Conservation (phyloP, 2,329 filamentous ascomycete genomes). For the Chaetomium olivaceum region DNA sequence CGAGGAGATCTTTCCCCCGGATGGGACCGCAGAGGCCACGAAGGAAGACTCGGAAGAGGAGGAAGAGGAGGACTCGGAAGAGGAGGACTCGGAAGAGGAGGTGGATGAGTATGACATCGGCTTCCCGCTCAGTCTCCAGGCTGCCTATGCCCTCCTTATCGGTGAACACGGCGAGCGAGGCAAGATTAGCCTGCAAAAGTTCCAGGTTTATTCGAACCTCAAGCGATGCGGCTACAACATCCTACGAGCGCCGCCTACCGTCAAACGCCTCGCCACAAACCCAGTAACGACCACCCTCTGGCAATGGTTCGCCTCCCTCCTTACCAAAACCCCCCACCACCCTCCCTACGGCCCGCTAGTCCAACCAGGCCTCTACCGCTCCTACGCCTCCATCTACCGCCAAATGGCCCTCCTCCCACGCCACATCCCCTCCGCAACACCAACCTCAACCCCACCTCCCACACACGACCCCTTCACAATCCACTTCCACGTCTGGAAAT, state of each 20-base stretch:
- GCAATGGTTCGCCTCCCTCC: constrained; percentile 56
- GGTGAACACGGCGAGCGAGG: constrained; percentile 65
- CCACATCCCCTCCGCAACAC: constrained; percentile 56
- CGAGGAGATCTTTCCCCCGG: constrained; percentile 48
- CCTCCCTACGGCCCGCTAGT: constrained; percentile 58
- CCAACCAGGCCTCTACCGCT: constrained; percentile 63
- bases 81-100: constrained; percentile 25
- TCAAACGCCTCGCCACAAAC: constrained; percentile 22
- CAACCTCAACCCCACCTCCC: constrained; percentile 32
- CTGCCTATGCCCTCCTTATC: constrained; percentile 82
- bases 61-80: constrained; percentile 23
- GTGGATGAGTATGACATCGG: constrained; percentile 60
- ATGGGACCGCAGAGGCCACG: neutral
- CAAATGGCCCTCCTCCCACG: constrained; percentile 72
- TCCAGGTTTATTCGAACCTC: constrained; percentile 83
- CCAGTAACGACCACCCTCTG: constrained; percentile 42
- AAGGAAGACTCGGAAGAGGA: constrained; percentile 24
- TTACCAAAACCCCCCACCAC: constrained; percentile 38
- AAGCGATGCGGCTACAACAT: constrained; percentile 82
- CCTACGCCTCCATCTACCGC: constrained; percentile 71
- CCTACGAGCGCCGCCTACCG: constrained; percentile 59
- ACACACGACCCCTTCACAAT: constrained; percentile 64
- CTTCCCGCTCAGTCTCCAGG: constrained; percentile 86
- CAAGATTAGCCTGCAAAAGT: constrained; percentile 71
- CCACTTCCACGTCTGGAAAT: constrained; percentile 82